Percentiles rank a stretch among this genome's conserved stretches.
Evolutionary conservation across 2,329 filamentous ascomycete species (phyloP).

Genomic region (Pseudocercospora musae): DNA sequence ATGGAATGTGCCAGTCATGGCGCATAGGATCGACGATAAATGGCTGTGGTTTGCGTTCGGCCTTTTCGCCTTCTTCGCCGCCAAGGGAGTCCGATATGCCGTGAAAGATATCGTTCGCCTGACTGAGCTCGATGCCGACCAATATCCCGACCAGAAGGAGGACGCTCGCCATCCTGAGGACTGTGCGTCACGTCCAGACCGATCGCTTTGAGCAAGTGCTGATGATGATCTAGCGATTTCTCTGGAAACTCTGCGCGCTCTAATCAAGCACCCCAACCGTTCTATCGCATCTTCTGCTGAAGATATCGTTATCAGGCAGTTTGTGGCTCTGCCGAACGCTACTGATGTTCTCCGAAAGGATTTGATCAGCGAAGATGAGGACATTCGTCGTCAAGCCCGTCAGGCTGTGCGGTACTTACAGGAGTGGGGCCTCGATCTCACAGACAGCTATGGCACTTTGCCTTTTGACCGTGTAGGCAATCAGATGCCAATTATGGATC

Average conservation of each 20-base stretch:
- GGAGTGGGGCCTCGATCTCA: conserved; percentile 26
- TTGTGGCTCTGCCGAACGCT: conserved; percentile 13
- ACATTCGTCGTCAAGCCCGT: conserved; percentile 14
- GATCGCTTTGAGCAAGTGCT: neutral
- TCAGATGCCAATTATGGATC: conserved; percentile 4
- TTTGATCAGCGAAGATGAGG: conserved; percentile 12
- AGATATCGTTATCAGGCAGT: conserved; percentile 28
- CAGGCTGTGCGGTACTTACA: conserved; percentile 23
- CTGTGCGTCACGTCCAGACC: conserved; percentile 1
- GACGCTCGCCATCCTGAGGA: conserved; percentile 54
- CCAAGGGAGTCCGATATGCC: conserved; percentile 56
- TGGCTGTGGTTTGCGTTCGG: conserved; percentile 49
- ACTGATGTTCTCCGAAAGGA: conserved; percentile 19
- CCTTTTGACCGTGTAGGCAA: neutral
- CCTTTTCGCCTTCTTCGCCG: conserved; percentile 57
- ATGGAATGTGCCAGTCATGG: conserved; percentile 6
- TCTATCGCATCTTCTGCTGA: conserved; percentile 42
- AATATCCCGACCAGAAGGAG: conserved; percentile 71
- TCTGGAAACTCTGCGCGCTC: conserved; percentile 39
- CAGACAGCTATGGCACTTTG: conserved; percentile 6
- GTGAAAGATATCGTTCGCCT: conserved; percentile 61
- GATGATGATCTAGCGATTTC: conserved; percentile 36
- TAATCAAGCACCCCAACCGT: conserved; percentile 42
- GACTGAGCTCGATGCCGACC: conserved; percentile 63
- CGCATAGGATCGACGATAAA: conserved; percentile 34